phyloP scores from a whole-genome alignment of 1,284 basidiomycete genomes.

The Pyrrhoderma noxium region DNA sequence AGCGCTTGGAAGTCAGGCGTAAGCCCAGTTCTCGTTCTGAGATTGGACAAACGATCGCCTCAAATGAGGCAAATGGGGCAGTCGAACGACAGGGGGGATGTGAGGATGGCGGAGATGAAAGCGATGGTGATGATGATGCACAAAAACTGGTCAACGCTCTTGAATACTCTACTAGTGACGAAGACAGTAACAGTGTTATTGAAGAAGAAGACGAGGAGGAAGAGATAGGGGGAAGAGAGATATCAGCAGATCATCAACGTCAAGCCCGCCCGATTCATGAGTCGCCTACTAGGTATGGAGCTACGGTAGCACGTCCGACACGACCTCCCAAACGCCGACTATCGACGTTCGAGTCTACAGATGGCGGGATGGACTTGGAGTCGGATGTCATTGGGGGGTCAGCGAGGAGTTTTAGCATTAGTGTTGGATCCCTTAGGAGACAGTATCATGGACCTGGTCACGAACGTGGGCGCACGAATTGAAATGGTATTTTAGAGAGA shows the following conservation, averaged over 20 bases:
- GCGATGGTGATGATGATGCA: background rate
- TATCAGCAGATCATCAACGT: background rate
- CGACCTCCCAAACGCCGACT: slow-evolving; percentile 27
- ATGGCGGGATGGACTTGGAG: slow-evolving; percentile 38
- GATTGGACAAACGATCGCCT: slow-evolving; percentile 1
- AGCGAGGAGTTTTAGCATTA: slow-evolving; percentile 22
- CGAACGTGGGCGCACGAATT: background rate
- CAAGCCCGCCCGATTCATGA: background rate
- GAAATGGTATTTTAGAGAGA: too few species aligned
- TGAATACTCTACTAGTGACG: slow-evolving; percentile 18
- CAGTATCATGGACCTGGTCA: background rate
- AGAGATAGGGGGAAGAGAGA: background rate
- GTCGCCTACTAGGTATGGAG: background rate
- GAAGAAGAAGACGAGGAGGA: slow-evolving; percentile 15
- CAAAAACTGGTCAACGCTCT: slow-evolving; percentile 19
- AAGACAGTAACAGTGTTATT: slow-evolving; percentile 24
- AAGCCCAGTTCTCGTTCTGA: slow-evolving; percentile 6
- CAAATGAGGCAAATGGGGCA: slow-evolving; percentile 6
- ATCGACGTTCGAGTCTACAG: slow-evolving; percentile 40
- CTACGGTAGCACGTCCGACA: slow-evolving; percentile 1
- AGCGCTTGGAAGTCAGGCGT: slow-evolving; percentile 4
- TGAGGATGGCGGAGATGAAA: too few species aligned
- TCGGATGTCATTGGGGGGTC: slow-evolving; percentile 33
- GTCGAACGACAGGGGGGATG: background rate
- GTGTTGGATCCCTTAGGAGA: background rate